Conservation (phyloP, 257 asterid genomes). For the Capsicum pubescens region DNA sequence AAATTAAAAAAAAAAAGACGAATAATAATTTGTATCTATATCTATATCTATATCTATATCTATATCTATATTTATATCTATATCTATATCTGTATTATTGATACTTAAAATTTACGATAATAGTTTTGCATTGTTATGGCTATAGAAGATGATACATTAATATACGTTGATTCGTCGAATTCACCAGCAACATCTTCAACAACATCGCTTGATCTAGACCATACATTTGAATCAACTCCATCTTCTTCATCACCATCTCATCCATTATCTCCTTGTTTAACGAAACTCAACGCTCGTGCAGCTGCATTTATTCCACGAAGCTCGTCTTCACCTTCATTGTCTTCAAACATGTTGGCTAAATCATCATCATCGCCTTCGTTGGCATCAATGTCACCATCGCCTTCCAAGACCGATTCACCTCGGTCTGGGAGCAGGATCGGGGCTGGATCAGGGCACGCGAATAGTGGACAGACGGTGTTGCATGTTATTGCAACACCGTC, state of each 20-base stretch:
- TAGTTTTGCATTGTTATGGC: constrained; percentile 11
- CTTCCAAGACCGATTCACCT: not conserved
- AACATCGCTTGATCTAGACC: constrained; percentile 15
- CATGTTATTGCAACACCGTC: constrained; percentile 2
- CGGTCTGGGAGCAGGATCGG: not conserved
- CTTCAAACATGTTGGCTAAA: not conserved
- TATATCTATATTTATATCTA: not conserved
- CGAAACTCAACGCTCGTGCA: constrained; percentile 72
- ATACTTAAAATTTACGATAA: too few species aligned
- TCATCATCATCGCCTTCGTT: constrained; percentile 22
- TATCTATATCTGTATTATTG: not conserved
- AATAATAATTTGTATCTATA: not conserved
- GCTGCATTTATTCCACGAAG: constrained; percentile 75
- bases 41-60: not conserved
- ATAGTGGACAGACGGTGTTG: constrained; percentile 16
- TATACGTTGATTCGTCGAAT: constrained; percentile 1
- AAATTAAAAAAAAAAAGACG: not conserved
- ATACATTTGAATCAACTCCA: constrained; percentile 13
- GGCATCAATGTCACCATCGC: not conserved
- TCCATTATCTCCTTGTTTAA: not conserved
- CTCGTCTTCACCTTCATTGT: constrained; percentile 28
- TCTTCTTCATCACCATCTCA: constrained; percentile 18
- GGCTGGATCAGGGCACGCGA: constrained; percentile 20
- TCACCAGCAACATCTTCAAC: constrained; percentile 24
- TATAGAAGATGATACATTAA: constrained; percentile 18